Base-by-base conservation (phyloP, 139 green algal genomes). In the Gonium pectorale region DNA sequence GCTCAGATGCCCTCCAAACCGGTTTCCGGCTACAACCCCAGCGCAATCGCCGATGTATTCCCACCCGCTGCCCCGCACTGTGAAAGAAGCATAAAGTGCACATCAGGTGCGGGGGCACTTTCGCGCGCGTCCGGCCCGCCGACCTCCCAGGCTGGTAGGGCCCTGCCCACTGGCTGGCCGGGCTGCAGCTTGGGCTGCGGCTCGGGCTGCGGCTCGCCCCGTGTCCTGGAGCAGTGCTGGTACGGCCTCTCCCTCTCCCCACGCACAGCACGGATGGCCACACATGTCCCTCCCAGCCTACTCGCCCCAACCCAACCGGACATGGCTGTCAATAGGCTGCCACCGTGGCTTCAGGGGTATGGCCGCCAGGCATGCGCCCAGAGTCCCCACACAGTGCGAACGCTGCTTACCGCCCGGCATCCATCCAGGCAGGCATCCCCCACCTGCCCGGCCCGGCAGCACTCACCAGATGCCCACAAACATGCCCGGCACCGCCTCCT, bases 391-490 rank as follows among this genome's bases (percentile, higher is more conserved):
- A 29, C 56, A 29, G 13, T 13, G 21, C 24, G 56, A 21, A 66
- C n/a, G 24, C 8, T 31, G n/a, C 8, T 29, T 66, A 7, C 56
- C 19, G 19, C 56, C 56, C 19, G 56, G 24, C 56, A 66, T 66
- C 56, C 21, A 66, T 35, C 21, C 56, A 66, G 56, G 13, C 56
- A 68, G 24, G 31, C 5, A 26, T 68, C 8, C 31, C 31, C 31
- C 31, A 7, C n/a, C 62, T 21, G 9, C 33, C 49, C 29, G 31
- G 17, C 71, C 51, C 49, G 27, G 37, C 15, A 24, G 26, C 33
- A 41, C 73, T 81, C n/a, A 81, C 74, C 74, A 81, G 22, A 81
- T 56, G 19, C 74, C 74, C 5, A 81, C 74, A 2, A 81, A 33
- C 29, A 81, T 81, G 24, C 74, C 74, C 1, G 74, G 38, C 1